Conservation (phyloP, 208 protist genomes). For the Blechomonas ayalai region DNA sequence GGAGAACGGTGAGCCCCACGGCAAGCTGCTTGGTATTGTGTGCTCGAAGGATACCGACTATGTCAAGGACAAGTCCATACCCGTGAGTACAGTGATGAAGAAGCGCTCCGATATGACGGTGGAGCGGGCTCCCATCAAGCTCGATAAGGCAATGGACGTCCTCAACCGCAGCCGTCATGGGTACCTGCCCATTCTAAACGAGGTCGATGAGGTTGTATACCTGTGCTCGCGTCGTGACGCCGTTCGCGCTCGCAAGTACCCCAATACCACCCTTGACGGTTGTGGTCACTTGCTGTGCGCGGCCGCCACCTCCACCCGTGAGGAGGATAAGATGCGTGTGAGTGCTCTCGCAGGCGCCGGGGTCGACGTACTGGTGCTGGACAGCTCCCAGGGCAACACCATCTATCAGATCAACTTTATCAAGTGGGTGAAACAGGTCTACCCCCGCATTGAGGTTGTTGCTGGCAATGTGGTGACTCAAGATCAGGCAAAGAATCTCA, state of each 20-base stretch:
- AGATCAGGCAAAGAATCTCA: slow-evolving; percentile 94
- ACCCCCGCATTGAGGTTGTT: slow-evolving; percentile 82
- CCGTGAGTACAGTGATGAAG: slow-evolving; percentile 86
- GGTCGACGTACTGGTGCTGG: slow-evolving; percentile 92
- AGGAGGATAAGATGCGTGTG: slow-evolving; percentile 84
- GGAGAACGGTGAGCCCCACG: slow-evolving; percentile 88
- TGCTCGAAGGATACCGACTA: slow-evolving; percentile 97
- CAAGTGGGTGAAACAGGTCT: slow-evolving; percentile 88
- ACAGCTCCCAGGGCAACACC: slow-evolving; percentile 95
- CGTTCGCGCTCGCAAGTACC: slow-evolving; percentile 71
- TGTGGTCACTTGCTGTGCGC: slow-evolving; percentile 76
- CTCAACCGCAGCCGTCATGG: slow-evolving; percentile 90
- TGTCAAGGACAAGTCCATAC: slow-evolving; percentile 77
- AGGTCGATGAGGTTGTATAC: slow-evolving; percentile 85
- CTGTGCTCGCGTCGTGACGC: slow-evolving; percentile 87
- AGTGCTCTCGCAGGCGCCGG: slow-evolving; percentile 79
- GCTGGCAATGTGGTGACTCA: slow-evolving; percentile 97
- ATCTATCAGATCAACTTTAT: slow-evolving; percentile 96
- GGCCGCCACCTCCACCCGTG: slow-evolving; percentile 89
- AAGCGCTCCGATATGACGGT: slow-evolving; percentile 72
- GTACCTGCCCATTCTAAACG: slow-evolving; percentile 96
- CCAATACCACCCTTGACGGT: slow-evolving; percentile 77
- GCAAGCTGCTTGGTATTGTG: slow-evolving; percentile 95
- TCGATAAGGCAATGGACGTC: slow-evolving; percentile 94
- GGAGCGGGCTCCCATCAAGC: slow-evolving; percentile 70